Conservation (phyloP, 495 filamentous ascomycete species). For the Trichoderma asperelloides region DNA sequence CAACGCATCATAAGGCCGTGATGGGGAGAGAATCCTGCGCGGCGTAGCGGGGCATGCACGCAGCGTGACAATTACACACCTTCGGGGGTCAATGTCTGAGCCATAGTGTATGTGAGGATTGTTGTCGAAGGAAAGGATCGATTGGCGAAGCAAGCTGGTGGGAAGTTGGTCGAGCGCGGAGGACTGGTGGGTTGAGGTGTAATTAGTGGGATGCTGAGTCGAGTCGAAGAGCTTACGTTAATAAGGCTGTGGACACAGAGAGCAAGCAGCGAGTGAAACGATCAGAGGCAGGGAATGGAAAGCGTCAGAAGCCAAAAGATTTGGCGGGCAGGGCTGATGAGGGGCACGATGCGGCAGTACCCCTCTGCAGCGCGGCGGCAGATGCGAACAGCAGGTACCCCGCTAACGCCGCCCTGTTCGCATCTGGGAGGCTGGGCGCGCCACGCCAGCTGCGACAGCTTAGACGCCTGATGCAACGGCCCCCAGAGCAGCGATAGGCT, state of each 20-base stretch:
- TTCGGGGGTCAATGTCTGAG: slow-evolving; percentile 25
- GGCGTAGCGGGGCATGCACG: not conserved
- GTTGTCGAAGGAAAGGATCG: slow-evolving; percentile 11
- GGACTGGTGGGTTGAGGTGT: not conserved
- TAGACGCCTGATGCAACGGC: not conserved
- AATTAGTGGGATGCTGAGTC: not conserved
- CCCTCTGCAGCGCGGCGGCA: not conserved
- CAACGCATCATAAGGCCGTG: not conserved
- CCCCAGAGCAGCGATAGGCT: no score
- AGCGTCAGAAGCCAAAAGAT: slow-evolving; percentile 30
- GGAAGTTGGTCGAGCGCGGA: not conserved
- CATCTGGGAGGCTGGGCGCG: not conserved
- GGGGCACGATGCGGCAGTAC: slow-evolving; percentile 7
- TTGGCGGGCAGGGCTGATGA: slow-evolving; percentile 14
- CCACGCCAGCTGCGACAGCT: not conserved
- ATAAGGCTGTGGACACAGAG: slow-evolving; percentile 4
- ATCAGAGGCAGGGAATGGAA: slow-evolving; percentile 20
- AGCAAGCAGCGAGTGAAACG: not conserved
- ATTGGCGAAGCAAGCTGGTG: slow-evolving; percentile 1
- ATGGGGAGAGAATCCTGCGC: not conserved
- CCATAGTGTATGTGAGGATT: slow-evolving; percentile 18
- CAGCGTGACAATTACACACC: slow-evolving; percentile 17
- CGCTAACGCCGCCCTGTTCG: not conserved
- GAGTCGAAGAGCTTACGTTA: not conserved
- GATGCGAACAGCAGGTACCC: slow-evolving; percentile 1